Evolutionary conservation across 805 yeast genomes (phyloP), one percentile per base, ranked within the genome.

Genomic region (Nakazawaea wyomingensis): DNA sequence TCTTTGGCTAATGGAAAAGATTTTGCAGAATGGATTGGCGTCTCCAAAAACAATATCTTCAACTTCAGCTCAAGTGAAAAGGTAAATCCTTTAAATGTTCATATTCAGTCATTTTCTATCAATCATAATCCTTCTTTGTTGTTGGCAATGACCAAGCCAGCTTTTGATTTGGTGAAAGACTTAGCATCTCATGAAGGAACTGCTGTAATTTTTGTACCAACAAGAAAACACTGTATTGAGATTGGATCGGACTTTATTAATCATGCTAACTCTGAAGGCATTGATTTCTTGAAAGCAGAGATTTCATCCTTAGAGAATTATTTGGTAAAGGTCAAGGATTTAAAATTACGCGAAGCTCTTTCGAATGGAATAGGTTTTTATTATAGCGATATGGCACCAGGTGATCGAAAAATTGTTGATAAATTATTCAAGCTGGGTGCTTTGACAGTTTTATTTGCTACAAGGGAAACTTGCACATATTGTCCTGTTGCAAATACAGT

Each of bases 1-100:
- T 78, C 95, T 2, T 58, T 91, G 31, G 78, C 93, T 0, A 85
- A 82, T 54, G 85, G 84, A 3, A 70, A 77, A 40, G 96, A 87
- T 50, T 61, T 90, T 45, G 91, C 85, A 1, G 86, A 82, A 42
- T 93, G 98, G 96, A 61, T 93, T 22, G 95, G 93, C 2, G 81
- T 84, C 20, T 52, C 71, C 1, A 82, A 78, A 52, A 65, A 61
- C 17, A 69, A 78, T 38, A 69, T 81, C 5, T 87, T 70, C 65
- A 89, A 88, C 53, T 89, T 84, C 56, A 72, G 78, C 14, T 80
- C 95, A 0, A 65, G 65, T 39, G 82, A 79, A 34, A 67, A 91
- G 44, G 64, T 67, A 7, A 56, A 64, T 34, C 78, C 85, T 3
- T 52, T 87, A 11, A 76, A 73, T 43, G 77, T 85, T 17, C 81